A percentile compares a stretch with the other conserved stretches of the same genome.
Conservation (phyloP, 75 land plant genomes). For the Cunninghamia lanceolata region DNA sequence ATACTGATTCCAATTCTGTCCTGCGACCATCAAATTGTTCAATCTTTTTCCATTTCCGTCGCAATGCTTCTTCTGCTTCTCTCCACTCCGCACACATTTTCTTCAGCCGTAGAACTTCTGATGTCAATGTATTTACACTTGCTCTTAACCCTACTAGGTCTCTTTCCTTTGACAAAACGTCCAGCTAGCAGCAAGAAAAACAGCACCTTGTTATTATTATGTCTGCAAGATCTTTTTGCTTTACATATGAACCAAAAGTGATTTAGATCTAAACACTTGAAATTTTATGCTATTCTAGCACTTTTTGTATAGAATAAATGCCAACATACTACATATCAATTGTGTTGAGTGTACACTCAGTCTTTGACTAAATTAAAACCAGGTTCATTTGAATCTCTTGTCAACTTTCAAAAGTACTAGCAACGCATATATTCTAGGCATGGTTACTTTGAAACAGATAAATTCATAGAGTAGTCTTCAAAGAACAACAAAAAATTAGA, state of each 20-base stretch:
- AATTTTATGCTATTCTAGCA: neutral
- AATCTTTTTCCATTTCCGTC: constrained; percentile 95
- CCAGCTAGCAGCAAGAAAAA: constrained; percentile 51
- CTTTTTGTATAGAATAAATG: neutral
- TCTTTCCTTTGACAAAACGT: constrained; percentile 90
- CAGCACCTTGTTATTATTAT: neutral
- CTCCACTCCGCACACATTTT: constrained; percentile 91
- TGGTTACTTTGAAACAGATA: neutral
- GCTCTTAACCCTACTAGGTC: constrained; percentile 92
- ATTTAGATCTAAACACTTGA: neutral
- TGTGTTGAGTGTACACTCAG: neutral
- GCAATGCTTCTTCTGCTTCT: constrained; percentile 90
- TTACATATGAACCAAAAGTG: constrained; percentile 1
- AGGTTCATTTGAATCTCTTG: neutral
- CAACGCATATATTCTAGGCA: neutral
- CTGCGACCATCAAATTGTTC: constrained; percentile 97
- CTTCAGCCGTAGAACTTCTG: constrained; percentile 82
- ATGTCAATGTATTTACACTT: constrained; percentile 71
- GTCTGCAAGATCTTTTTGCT: constrained; percentile 6
- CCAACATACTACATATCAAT: neutral
- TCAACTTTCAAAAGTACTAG: neutral
- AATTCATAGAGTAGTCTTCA: neutral
- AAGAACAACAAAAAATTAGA: neutral
- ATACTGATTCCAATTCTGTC: constrained; percentile 80
- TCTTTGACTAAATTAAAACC: neutral